Evolutionary conservation across 164 flowering plant genomes (phyloP).

Genomic region (Cinnamomum chago): DNA sequence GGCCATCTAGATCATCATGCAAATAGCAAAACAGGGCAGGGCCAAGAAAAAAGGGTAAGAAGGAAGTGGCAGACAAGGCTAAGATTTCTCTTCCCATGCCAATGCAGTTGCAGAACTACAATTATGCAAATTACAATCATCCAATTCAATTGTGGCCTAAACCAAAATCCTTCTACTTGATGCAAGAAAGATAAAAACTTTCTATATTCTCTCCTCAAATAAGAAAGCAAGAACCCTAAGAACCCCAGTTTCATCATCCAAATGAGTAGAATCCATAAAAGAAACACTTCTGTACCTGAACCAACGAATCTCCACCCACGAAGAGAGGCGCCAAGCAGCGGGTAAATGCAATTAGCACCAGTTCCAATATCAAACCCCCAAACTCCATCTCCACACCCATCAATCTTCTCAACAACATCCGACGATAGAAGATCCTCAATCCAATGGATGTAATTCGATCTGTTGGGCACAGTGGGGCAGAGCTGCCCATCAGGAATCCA

Average conservation of each 20-base stretch:
- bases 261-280: background rate
- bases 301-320: slow-evolving; percentile 96
- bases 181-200: no score
- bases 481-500: slow-evolving; percentile 99
- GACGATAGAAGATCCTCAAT: slow-evolving; percentile 78
- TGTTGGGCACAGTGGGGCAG: slow-evolving; percentile 91
- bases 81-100: no score
- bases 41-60: no score
- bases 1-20: no score
- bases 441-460: slow-evolving; percentile 97
- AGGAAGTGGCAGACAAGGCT: no score
- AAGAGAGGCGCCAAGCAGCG: slow-evolving; percentile 92
- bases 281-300: slow-evolving; percentile 44
- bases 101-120: no score
- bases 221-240: background rate
- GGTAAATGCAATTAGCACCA: slow-evolving; percentile 95
- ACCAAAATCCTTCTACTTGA: no score
- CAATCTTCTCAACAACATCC: slow-evolving; percentile 41
- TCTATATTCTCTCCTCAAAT: background rate
- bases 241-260: background rate
- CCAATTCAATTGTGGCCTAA: no score
- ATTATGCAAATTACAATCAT: no score
- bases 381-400: slow-evolving; percentile 27
- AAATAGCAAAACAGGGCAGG: no score
- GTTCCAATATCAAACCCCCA: slow-evolving; percentile 94